Evolutionary conservation across 331 rosid genomes (phyloP).

Genomic region (Acacia concinna): DNA sequence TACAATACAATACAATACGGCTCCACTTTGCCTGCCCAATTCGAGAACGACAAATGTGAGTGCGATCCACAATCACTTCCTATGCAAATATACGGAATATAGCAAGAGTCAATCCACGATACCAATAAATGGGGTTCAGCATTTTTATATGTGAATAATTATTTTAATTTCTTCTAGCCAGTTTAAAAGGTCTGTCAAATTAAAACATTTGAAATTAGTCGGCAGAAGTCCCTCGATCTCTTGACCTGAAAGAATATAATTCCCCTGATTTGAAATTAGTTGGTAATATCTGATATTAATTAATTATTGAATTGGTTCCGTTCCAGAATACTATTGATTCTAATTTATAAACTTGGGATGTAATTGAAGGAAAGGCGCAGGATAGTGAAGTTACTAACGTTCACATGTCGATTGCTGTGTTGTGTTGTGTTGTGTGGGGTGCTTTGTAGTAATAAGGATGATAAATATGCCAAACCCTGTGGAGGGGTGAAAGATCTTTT

Average conservation of each 20-base stretch:
- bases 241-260: too few relatives aligned
- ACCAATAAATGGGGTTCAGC: background rate
- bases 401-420: background rate
- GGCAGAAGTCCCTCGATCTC: too few relatives aligned
- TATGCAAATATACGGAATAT: background rate
- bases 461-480: background rate
- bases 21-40: background rate
- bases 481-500: conserved; percentile 12
- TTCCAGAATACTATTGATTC: too few relatives aligned
- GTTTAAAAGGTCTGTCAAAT: background rate
- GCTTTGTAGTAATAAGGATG: background rate
- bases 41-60: background rate
- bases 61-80: background rate
- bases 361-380: background rate
- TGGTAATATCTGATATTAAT: too few relatives aligned
- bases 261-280: too few relatives aligned
- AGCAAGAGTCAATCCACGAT: background rate
- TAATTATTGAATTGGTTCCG: too few relatives aligned
- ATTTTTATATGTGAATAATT: too few relatives aligned
- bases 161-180: too few relatives aligned
- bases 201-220: too few relatives aligned
- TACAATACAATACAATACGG: too few relatives aligned
- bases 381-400: background rate
- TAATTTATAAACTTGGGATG: too few relatives aligned
- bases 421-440: background rate